Evolutionary conservation across 257 asterid species (phyloP), one percentile per base, ranked within the genome.

Genomic region (Perilla frutescens): DNA sequence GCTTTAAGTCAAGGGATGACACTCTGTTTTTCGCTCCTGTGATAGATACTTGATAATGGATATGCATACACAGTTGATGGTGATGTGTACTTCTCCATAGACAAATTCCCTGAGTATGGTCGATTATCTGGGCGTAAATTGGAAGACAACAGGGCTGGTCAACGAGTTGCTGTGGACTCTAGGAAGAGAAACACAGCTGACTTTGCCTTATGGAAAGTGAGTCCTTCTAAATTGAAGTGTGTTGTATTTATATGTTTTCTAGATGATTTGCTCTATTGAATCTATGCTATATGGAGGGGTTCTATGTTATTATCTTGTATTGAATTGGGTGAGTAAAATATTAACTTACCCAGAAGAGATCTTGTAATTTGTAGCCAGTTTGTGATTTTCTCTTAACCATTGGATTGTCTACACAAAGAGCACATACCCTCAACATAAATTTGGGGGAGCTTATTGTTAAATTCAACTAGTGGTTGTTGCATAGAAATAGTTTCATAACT

Each of bases 121-220:
- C 82, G 81, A 76, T 81, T 94, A 82, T 94, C 99, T 66, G 96
- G 99, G 66, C 90, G 97, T 73, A 90, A 85, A 74, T 68, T 88
- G 69, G 99, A 94, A 87, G 99, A 94, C 78, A 94, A 94, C 68
- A 84, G 98, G 79, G 96, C 97, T 50, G 99, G 99, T 69, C 93
- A 94, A 71, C 86, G 97, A 72, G 99, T 94, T 65, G 84, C 96
- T 40, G 97, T 94, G 73, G 96, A 94, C 86, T 77, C 96, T 2
- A 84, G 99, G 87, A 94, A 94, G 89, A 89, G 70, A 76, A 87
- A 91, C 68, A 96, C 98, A 41, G 97, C 99, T 80, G 99, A 94
- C 86, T 94, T 94, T 80, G 99, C 96, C 56, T 77, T 94, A 72
- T 94, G 99, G 99, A 94, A 94, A 81, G 99, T 94, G 80, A 86